Evolutionary conservation across 1,284 basidiomycete species (phyloP).

Genomic region (Naganishia sp.): DNA sequence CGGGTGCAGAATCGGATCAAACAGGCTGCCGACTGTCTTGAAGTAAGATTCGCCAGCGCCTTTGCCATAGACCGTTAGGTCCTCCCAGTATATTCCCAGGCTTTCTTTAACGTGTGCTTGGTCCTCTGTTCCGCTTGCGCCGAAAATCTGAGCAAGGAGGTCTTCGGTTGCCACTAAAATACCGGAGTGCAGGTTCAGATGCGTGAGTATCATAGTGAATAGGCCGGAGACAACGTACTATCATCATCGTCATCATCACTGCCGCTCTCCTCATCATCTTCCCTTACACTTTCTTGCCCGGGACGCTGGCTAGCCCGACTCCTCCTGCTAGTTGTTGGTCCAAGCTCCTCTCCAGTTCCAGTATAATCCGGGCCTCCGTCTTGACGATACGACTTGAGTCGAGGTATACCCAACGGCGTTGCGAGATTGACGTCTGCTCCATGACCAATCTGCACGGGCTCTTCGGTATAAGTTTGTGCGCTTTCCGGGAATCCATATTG

Average conservation of each 20-base stretch:
- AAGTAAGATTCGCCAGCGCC: slow-evolving; percentile 24
- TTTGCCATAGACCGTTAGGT: slow-evolving; percentile 30
- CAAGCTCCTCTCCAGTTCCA: background rate
- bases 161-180: slow-evolving; percentile 25
- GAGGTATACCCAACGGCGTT: slow-evolving; percentile 14
- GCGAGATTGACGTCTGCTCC: slow-evolving; percentile 11
- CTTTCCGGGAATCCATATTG: slow-evolving; percentile 9
- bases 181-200: background rate
- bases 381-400: slow-evolving; percentile 1
- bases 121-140: slow-evolving; percentile 25
- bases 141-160: slow-evolving; percentile 30
- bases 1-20: slow-evolving; percentile 21
- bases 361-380: background rate
- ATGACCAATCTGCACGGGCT: slow-evolving; percentile 1
- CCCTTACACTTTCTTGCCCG: slow-evolving; percentile 14
- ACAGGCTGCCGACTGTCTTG: slow-evolving; percentile 11
- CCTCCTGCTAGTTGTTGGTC: slow-evolving; percentile 10
- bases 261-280: slow-evolving; percentile 17
- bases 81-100: slow-evolving; percentile 30
- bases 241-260: slow-evolving; percentile 13
- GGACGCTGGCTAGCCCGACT: slow-evolving; percentile 11
- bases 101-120: slow-evolving; percentile 25
- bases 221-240: background rate
- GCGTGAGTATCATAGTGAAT: background rate
- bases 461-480: background rate